Evolutionary conservation across 176 grass and related monocot genomes (phyloP), one percentile per base, ranked within the genome.

Genomic region (Oryza punctata): DNA sequence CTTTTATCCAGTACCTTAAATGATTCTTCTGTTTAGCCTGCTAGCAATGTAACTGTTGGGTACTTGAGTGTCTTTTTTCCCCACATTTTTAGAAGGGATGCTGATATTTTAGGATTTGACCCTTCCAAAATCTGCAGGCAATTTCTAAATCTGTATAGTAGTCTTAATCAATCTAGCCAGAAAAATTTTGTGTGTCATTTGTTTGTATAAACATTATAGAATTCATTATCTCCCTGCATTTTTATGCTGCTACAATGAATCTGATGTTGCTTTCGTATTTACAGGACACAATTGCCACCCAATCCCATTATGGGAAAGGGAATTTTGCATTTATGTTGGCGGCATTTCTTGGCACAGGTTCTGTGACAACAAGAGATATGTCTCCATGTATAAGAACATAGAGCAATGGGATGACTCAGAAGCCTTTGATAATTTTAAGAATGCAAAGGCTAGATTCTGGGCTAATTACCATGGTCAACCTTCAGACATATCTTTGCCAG

Each of bases 261-360:
- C 63, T 84, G 40, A 74, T 43, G 32, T 49, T 40, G 3, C 23
- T 50, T 85, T 81, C 8, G 25, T 84, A 54, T 78, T 24, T 29
- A 11, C 72, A 90, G 87, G 47, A 71, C 44, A 86, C 16, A 24
- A 49, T 7, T 4, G 84, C 9, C 76, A 24, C 59, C 65, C 68
- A 45, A 72, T 87, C 63, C 91, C 87, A 35, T 68, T 93, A 71
- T 93, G 91, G 87, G 84, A 93, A 80, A 90, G 78, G 72, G 88
- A 90, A 38, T 93, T 93, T 23, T 93, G 87, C 81, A 81, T 15
- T 64, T 67, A 74, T 43, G 67, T 89, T 69, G 82, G 87, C 0
- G 19, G 32, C 23, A 87, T 90, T 78, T 70, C 87, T 21, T 92
- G 87, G 91, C 49, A 78, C 41, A 90, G 47, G 37, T 85, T 92